Conservation (phyloP, 352 stramenopile species). For the Phytophthora pinifolia region DNA sequence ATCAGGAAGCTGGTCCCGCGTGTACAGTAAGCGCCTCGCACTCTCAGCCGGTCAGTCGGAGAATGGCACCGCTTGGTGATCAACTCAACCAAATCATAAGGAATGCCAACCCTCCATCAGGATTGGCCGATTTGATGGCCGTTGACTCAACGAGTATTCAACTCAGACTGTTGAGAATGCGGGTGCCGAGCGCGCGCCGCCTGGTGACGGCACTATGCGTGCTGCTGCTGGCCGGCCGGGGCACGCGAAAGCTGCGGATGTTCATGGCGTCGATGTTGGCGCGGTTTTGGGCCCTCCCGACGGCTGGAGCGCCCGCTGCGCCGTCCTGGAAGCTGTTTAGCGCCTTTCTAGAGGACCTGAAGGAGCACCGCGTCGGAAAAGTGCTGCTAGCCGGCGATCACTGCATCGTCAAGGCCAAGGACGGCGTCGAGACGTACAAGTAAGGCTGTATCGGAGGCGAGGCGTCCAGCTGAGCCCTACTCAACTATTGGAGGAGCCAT, state of each 20-base stretch:
- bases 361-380: conserved; percentile 46
- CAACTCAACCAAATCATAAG: too few relatives aligned
- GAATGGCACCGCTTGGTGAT: too few relatives aligned
- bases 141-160: conserved; percentile 16
- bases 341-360: conserved; percentile 57
- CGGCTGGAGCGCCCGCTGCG: conserved; percentile 13
- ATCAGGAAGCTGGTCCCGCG: too few relatives aligned
- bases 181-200: conserved; percentile 35
- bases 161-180: conserved; percentile 21
- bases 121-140: too few relatives aligned
- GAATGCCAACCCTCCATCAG: too few relatives aligned
- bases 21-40: too few relatives aligned
- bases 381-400: conserved; percentile 65
- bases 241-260: conserved; percentile 24
- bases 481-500: conserved; percentile 12
- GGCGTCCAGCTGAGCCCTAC: background rate
- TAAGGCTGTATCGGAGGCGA: conserved; percentile 18
- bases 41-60: too few relatives aligned
- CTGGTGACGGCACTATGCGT: conserved; percentile 37
- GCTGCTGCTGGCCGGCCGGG: conserved; percentile 29
- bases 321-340: conserved; percentile 70
- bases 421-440: conserved; percentile 53
- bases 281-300: conserved; percentile 18
- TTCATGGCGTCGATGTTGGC: conserved; percentile 43
- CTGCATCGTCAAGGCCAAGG: conserved; percentile 54